These are phyloP conservation scores for Martensiomyces pterosporus DNA, from an alignment of 192 early-diverging fungal species.

Conservation along the genomic window DNA sequence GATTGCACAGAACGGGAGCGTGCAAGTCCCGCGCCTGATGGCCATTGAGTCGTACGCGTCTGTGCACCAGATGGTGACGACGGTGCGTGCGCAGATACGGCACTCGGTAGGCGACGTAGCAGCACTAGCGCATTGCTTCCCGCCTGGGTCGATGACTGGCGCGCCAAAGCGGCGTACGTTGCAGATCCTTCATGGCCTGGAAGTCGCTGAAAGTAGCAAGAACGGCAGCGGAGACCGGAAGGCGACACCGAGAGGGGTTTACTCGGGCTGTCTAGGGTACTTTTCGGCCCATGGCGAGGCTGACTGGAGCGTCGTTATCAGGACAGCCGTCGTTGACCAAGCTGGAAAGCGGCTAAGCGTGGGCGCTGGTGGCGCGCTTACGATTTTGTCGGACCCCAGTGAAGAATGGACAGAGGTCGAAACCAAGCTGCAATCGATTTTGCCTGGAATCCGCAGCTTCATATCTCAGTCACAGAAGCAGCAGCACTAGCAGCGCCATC, in stretches of 20 bases:
- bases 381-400: conserved; percentile 77
- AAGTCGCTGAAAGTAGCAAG: conserved; percentile 26
- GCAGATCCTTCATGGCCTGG: conserved; percentile 71
- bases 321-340: conserved; percentile 69
- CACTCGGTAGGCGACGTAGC: conserved; percentile 60
- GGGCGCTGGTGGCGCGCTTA: conserved; percentile 93
- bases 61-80: conserved; percentile 91
- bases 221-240: no score
- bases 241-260: conserved; percentile 62
- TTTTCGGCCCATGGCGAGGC: conserved; percentile 63
- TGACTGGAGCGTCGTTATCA: conserved; percentile 86
- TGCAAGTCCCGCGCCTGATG: conserved; percentile 81
- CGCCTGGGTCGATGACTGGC: conserved; percentile 97
- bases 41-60: conserved; percentile 83
- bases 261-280: conserved; percentile 89
- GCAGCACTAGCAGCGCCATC: no score
- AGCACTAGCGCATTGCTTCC: conserved; percentile 75
- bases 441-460: conserved; percentile 10
- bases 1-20: conserved; percentile 61
- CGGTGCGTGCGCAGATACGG: conserved; percentile 64
- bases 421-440: conserved; percentile 57
- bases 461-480: background rate
- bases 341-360: conserved; percentile 53
- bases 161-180: conserved; percentile 89
- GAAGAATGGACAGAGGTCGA: conserved; percentile 86